A percentile compares a stretch with the other conserved stretches of the same genome.
Conservation (phyloP, 2,329 filamentous ascomycete genomes). For the Rutstroemia sp. region DNA sequence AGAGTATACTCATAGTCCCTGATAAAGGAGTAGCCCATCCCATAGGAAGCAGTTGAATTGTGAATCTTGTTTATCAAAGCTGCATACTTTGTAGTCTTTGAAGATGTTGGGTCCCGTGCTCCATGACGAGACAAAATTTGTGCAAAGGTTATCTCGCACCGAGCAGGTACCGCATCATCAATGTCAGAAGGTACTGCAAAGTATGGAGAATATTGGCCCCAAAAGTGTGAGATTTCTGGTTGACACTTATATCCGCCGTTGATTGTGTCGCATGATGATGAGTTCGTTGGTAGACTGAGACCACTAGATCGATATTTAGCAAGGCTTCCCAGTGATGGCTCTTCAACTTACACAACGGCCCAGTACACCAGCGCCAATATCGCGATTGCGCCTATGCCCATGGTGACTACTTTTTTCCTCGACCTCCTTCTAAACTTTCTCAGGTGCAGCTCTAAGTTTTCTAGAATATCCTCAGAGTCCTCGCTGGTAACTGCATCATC, state of each 20-base stretch:
- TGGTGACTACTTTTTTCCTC: constrained; percentile 13
- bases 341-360: constrained; percentile 17
- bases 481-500: constrained; percentile 10
- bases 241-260: constrained; percentile 27
- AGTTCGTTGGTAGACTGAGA: constrained; percentile 6
- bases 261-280: constrained; percentile 25
- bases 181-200: constrained; percentile 67
- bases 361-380: constrained; percentile 19
- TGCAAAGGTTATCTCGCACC: constrained; percentile 72
- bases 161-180: constrained; percentile 48
- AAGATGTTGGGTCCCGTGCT: constrained; percentile 68
- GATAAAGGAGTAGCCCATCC: constrained; percentile 61
- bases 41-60: constrained; percentile 45
- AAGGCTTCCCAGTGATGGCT: background rate
- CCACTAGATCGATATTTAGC: constrained; percentile 14
- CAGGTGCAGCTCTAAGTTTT: constrained; percentile 15
- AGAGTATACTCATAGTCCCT: constrained; percentile 63
- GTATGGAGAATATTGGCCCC: constrained; percentile 86
- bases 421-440: constrained; percentile 16
- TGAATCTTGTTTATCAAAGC: constrained; percentile 61
- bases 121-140: constrained; percentile 81
- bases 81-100: constrained; percentile 59
- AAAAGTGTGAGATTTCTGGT: constrained; percentile 35
- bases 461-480: constrained; percentile 7
- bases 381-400: constrained; percentile 13